A percentile compares a stretch with the other conserved stretches of the same genome.
These are phyloP conservation scores for Geosiphon pyriformis DNA, from an alignment of 192 early-diverging fungal species.

Conservation along the genomic window DNA sequence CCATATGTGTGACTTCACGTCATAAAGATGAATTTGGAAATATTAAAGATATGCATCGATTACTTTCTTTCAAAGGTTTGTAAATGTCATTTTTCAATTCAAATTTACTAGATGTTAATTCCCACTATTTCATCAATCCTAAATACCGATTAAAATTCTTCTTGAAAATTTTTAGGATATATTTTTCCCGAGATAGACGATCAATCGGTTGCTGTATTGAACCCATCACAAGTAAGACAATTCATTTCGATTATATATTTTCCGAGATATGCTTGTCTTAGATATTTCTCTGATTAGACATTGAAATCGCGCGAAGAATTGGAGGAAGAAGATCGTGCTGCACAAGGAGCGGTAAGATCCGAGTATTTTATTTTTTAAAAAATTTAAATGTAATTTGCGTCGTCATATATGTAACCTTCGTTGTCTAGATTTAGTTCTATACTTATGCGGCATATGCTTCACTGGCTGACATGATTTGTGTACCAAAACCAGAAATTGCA, in stretches of 20 bases:
- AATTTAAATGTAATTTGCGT: not conserved
- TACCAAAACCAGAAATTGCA: slow-evolving; percentile 72
- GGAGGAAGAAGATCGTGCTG: slow-evolving; percentile 88
- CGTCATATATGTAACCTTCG: not conserved
- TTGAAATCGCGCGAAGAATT: slow-evolving; percentile 91
- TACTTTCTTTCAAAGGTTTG: slow-evolving; percentile 81
- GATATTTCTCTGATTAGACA: slow-evolving; percentile 34
- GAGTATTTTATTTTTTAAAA: slow-evolving; percentile 15
- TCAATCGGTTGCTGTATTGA: slow-evolving; percentile 60
- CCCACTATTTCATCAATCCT: not conserved
- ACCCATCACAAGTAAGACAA: slow-evolving; percentile 41
- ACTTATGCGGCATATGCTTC: not conserved
- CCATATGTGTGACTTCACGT: slow-evolving; percentile 78
- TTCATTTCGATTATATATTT: not conserved
- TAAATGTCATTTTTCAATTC: not conserved
- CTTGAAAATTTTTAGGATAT: slow-evolving; percentile 61
- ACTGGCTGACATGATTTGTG: not conserved
- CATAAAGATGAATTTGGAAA: slow-evolving; percentile 91
- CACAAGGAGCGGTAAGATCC: slow-evolving; percentile 66
- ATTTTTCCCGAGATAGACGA: slow-evolving; percentile 63
- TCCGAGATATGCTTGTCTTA: not conserved
- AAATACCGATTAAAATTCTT: no score
- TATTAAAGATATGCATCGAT: slow-evolving; percentile 92
- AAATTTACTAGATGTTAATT: slow-evolving; percentile 4
- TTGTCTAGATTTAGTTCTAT: not conserved